Percentiles rank a stretch among this genome's conserved stretches.
Conservation (phyloP, 2,329 filamentous ascomycete genomes). For the Pseudogymnoascus sp. region DNA sequence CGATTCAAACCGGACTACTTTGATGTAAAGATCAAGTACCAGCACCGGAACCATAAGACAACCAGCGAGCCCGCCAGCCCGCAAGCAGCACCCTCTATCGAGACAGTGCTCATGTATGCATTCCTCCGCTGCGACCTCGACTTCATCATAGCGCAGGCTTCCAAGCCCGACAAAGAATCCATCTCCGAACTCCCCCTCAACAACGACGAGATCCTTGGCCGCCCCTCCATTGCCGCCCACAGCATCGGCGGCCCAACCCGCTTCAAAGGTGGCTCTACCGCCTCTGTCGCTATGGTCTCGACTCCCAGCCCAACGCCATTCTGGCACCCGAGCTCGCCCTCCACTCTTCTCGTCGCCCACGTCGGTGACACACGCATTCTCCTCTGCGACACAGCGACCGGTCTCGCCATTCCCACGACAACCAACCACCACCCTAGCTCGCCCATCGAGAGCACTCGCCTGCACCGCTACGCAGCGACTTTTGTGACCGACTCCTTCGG, state of each 20-base stretch:
- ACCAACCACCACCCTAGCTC: conserved; percentile 89
- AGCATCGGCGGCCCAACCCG: conserved; percentile 65
- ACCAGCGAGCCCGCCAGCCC: conserved; percentile 20
- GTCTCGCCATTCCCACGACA: conserved; percentile 70
- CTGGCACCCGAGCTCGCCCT: conserved; percentile 84
- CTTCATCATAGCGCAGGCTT: conserved; percentile 82
- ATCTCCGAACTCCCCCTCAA: conserved; percentile 72
- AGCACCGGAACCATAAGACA: conserved; percentile 12
- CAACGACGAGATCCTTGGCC: conserved; percentile 71
- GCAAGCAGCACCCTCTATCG: conserved; percentile 44
- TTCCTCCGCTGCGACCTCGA: conserved; percentile 92
- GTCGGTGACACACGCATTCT: conserved; percentile 89
- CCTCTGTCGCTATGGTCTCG: conserved; percentile 80
- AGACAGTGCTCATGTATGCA: conserved; percentile 78
- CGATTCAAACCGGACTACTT: conserved; percentile 82
- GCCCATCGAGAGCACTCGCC: conserved; percentile 70
- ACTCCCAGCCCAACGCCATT: conserved; percentile 87
- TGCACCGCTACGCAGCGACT: conserved; percentile 75
- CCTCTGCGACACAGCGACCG: conserved; percentile 78
- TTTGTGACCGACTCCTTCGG: conserved; percentile 96
- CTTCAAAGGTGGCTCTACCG: conserved; percentile 91
- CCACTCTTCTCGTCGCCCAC: conserved; percentile 77
- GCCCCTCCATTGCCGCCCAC: conserved; percentile 45
- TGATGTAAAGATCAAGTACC: conserved; percentile 28
- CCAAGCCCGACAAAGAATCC: conserved; percentile 67